Evolutionary conservation across 495 filamentous ascomycete genomes (phyloP), one percentile per base, ranked within the genome.

Genomic region (Podospora bellae-mahoneyi): DNA sequence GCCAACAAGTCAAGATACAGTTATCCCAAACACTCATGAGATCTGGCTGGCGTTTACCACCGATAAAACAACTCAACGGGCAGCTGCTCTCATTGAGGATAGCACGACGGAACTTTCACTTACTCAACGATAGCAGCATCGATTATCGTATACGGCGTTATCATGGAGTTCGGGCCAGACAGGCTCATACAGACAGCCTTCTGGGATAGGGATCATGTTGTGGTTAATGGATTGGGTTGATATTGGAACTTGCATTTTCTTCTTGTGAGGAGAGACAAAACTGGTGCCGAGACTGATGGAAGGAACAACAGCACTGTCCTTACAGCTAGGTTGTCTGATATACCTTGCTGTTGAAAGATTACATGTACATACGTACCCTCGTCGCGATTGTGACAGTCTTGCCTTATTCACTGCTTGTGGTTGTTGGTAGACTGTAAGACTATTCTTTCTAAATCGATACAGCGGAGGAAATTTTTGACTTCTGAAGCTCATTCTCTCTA

Each of bases 21-120:
- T 18, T 78, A 74, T 39, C 77, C 77, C 58, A 76, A 75, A 66
- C 61, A 65, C 13, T 61, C 72, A 58, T 58, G 55, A 58, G 55
- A 18, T 20, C 6, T 18, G 18, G n/a, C 15, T 20, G 18, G n/a
- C 55, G 55, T 5, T 10, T 13, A 32, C 5, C 39, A 48, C 39
- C 39, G 2, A 23, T 1, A 13, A 48, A 48, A 16, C 3, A 48
- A 48, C 7, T 10, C 9, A 48, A 48, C 39, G 9, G 9, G 39
- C 13, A 48, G 5, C 39, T 13, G 9, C 39, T 48, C 15, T 16
- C 7, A 48, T 16, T 32, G 30, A 10, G 39, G 13, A 10, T 13
- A 48, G 9, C 5, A 2, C 39, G 39, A 16, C 7, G 39, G 39
- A 48, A 48, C 10, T 48, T 16, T 48, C 39, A 48, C 13, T 48